These are phyloP conservation scores for Solanum sejunctum DNA, from an alignment of 257 asterid genomes.

Conservation along the genomic window DNA sequence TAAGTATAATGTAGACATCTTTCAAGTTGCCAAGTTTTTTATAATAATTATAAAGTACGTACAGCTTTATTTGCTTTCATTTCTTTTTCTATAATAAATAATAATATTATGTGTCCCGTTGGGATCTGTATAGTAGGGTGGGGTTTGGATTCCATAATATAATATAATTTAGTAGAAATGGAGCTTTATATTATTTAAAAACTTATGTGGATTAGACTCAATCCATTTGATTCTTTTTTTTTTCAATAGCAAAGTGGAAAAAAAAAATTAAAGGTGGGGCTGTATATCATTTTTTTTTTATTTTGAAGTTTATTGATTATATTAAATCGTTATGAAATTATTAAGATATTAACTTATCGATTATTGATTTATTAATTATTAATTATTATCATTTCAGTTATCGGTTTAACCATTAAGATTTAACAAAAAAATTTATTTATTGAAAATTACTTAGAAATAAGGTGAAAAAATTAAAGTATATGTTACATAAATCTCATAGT, in stretches of 20 bases:
- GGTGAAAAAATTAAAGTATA: too few species aligned
- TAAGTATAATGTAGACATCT: background rate
- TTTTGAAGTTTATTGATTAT: too few species aligned
- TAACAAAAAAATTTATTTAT: too few species aligned
- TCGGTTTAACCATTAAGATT: too few species aligned
- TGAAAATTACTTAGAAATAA: too few species aligned
- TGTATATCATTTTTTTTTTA: too few species aligned
- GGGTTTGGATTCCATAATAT: background rate
- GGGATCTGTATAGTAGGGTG: background rate
- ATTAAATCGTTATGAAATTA: too few species aligned
- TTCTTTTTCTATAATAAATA: background rate
- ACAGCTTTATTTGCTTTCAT: background rate
- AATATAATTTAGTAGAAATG: background rate
- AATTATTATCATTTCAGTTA: too few species aligned
- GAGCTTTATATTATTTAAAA: background rate
- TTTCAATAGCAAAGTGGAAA: background rate
- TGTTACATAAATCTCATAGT: too few species aligned
- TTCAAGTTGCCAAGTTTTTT: background rate
- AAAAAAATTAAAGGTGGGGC: too few species aligned
- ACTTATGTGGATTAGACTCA: background rate
- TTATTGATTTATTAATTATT: too few species aligned
- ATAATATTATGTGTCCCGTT: background rate
- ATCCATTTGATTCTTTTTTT: background rate
- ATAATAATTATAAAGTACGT: background rate
- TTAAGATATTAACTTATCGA: too few species aligned